Evolutionary conservation across 768 basidiomycete species (phyloP).

Genomic region (Termitomyces eurrhizus): DNA sequence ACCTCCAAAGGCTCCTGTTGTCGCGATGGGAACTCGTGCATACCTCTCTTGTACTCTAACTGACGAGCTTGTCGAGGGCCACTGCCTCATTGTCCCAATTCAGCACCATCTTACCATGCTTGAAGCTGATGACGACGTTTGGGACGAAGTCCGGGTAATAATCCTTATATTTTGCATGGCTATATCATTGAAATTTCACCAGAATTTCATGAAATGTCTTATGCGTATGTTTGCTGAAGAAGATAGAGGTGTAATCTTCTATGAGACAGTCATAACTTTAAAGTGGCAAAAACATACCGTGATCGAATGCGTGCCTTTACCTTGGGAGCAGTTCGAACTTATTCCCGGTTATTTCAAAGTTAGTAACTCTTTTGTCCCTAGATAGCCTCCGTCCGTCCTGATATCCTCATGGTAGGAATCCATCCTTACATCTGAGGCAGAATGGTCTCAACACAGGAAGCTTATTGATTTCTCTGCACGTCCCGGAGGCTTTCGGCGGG

Average conservation of each 20-base stretch:
- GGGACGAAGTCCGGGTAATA: constrained; percentile 92
- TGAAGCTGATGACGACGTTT: constrained; percentile 95
- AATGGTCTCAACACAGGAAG: constrained; percentile 99
- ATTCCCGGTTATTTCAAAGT: constrained; percentile 95
- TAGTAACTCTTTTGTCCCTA: constrained; percentile 8
- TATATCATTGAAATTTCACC: background rate
- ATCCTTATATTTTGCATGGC: background rate
- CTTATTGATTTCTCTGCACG: constrained; percentile 89
- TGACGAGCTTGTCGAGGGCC: constrained; percentile 89
- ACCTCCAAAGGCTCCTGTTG: constrained; percentile 79
- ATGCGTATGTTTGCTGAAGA: constrained; percentile 94
- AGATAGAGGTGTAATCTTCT: constrained; percentile 93
- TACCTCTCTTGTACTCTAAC: constrained; percentile 88
- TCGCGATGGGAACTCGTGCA: constrained; percentile 86
- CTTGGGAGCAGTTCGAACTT: constrained; percentile 83
- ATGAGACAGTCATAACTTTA: constrained; percentile 86
- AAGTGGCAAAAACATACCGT: constrained; percentile 88
- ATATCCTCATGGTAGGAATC: constrained; percentile 61
- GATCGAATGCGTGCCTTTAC: constrained; percentile 92
- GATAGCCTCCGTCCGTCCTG: constrained; percentile 4
- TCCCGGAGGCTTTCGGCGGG: constrained; percentile 90
- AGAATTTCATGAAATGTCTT: constrained; percentile 88
- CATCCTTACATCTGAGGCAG: constrained; percentile 86
- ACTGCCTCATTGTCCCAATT: constrained; percentile 93
- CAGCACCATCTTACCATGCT: constrained; percentile 90